Evolutionary conservation across 1,284 basidiomycete genomes (phyloP), one percentile per base, ranked within the genome.

Genomic region (Irpex sp.): DNA sequence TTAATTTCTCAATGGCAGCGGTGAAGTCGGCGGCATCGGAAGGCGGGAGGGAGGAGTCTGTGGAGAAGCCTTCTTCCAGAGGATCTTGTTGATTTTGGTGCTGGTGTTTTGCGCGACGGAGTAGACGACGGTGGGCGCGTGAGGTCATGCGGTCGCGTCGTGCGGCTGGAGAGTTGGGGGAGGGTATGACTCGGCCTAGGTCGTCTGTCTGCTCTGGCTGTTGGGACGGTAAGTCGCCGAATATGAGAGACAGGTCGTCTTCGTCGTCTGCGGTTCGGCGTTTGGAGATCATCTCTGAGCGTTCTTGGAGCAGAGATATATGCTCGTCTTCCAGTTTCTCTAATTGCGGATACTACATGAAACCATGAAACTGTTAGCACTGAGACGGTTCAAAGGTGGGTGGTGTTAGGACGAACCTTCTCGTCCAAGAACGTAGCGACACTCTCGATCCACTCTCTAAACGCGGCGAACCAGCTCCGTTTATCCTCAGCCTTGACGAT

Each of bases 351-450:
- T 88, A 94, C 94, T 96, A 64, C 4, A 4, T 44, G 71, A 17
- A 69, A 61, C 13, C n/a, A n/a, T n/a, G n/a, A n/a, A n/a, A n/a
- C 5, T 6, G 6, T 58, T 58, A 26, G 38, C 51, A 13, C 36
- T 62, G 34, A 62, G 62, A 37, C 36, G 26, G 48, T 62, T 58
- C 38, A 38, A 13, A 47, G 5, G 9, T 34, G 52, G 52, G 17
- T 47, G 44, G 44, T 47, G 17, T 37, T 61, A 34, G 66, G 70
- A 4, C 52, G 0, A 1, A 94, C 94, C 87, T 98, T 98, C 74
- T 95, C 93, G 71, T 97, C 95, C 44, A 98, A 79, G 74, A 98
- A 97, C 3, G 83, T 83, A 1, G 93, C 95, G 4, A 97, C 85
- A 68, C 86, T 87, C 73, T 98, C 96, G 0, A 96, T 81, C 89